These are phyloP conservation scores for Pharus latifolius DNA, from an alignment of 176 grass and related monocot species.

Conservation along the genomic window DNA sequence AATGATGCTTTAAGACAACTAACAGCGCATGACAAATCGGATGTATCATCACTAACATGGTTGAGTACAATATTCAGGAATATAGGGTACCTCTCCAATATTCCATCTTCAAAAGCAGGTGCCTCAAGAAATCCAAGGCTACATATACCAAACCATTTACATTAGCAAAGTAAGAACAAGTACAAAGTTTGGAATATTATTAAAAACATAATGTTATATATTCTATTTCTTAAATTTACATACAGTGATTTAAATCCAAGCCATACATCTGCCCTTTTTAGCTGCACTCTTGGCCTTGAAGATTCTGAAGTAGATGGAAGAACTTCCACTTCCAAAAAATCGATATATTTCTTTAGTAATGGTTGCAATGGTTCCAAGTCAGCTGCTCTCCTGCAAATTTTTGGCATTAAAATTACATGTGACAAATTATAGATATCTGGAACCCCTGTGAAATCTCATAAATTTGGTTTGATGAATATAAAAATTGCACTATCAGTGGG, in stretches of 20 bases:
- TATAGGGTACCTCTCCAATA: slow-evolving; percentile 86
- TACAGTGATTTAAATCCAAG: slow-evolving; percentile 99
- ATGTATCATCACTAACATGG: slow-evolving; percentile 86
- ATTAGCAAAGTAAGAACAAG: neutral
- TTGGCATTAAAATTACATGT: slow-evolving; percentile 1
- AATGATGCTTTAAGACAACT: slow-evolving; percentile 92
- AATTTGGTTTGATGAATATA: no score
- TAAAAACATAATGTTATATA: neutral
- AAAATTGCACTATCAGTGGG: no score
- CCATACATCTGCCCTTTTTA: slow-evolving; percentile 79
- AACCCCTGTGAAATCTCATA: neutral
- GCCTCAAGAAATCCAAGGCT: slow-evolving; percentile 97
- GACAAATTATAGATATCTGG: neutral
- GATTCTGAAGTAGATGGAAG: slow-evolving; percentile 45
- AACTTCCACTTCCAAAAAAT: slow-evolving; percentile 75
- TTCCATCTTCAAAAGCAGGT: slow-evolving; percentile 85
- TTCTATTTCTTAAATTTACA: slow-evolving; percentile 52
- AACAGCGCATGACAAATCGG: slow-evolving; percentile 90
- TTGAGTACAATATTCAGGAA: slow-evolving; percentile 92
- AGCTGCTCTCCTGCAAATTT: slow-evolving; percentile 48
- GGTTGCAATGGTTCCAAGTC: slow-evolving; percentile 87
- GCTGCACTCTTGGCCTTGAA: slow-evolving; percentile 71
- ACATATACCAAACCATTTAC: slow-evolving; percentile 16
- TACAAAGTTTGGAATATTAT: neutral
- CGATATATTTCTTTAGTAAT: slow-evolving; percentile 70